Evolutionary conservation across 352 stramenopile species (phyloP).

Genomic region (Phytophthora litchii): DNA sequence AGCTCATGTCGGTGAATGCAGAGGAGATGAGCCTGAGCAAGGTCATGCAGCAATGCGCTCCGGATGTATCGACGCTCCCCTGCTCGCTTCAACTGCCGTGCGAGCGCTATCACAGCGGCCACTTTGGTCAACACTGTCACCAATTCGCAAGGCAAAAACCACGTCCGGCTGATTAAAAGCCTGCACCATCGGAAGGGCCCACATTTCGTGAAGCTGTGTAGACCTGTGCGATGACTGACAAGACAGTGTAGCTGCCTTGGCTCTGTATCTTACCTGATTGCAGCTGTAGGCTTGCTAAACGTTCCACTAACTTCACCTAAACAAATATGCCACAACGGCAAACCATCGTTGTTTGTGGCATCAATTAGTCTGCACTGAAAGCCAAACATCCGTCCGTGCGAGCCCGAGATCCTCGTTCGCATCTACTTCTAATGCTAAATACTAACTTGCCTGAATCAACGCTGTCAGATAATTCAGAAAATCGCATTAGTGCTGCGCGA

Average conservation of each 20-base stretch:
- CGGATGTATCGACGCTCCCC: conserved; percentile 15
- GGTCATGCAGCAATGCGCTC: conserved; percentile 21
- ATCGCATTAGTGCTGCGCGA: too few relatives aligned
- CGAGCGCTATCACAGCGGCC: too few relatives aligned
- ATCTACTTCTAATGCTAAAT: too few relatives aligned
- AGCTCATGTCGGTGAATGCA: conserved; percentile 4
- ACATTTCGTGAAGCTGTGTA: neutral
- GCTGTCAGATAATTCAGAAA: too few relatives aligned
- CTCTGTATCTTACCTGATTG: conserved; percentile 13
- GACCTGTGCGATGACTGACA: conserved; percentile 4
- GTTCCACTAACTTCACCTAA: conserved; percentile 7
- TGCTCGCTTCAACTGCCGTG: neutral
- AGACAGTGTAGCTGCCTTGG: neutral
- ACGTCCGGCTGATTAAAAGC: conserved; percentile 2
- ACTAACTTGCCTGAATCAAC: too few relatives aligned
- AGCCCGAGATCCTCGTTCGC: too few relatives aligned
- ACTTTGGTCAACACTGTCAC: neutral
- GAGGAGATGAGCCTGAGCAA: conserved; percentile 15
- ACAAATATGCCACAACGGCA: neutral
- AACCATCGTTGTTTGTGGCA: neutral
- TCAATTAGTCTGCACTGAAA: neutral
- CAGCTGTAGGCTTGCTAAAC: conserved; percentile 9
- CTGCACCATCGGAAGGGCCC: conserved; percentile 6
- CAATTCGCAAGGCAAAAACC: neutral
- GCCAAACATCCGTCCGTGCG: too few relatives aligned